Conservation (phyloP, 352 stramenopile species). For the Globisporangium paddicum region DNA sequence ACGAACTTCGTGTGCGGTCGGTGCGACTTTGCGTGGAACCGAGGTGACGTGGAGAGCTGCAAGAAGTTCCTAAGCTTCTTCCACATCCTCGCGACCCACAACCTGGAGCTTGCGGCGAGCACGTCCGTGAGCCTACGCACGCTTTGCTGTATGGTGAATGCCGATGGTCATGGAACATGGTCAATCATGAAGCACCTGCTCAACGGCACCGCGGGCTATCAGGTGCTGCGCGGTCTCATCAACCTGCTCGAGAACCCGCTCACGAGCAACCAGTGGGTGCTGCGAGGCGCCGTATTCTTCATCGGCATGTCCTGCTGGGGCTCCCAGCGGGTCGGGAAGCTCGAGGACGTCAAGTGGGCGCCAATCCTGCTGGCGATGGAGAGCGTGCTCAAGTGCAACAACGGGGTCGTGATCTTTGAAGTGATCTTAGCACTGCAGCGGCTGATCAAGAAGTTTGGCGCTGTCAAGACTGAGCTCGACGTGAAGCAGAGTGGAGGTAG, state of each 20-base stretch:
- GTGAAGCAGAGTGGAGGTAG: conserved; percentile 3
- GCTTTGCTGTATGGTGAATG: conserved; percentile 82
- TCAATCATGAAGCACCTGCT: conserved; percentile 79
- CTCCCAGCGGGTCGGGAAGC: conserved; percentile 64
- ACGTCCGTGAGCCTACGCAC: conserved; percentile 62
- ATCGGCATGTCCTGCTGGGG: conserved; percentile 88
- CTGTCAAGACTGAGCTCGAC: conserved; percentile 11
- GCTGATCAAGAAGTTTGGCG: conserved; percentile 86
- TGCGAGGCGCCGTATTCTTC: conserved; percentile 83
- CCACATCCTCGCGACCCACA: conserved; percentile 58
- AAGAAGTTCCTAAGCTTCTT: conserved; percentile 73
- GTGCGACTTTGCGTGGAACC: conserved; percentile 68
- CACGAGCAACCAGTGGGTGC: conserved; percentile 60
- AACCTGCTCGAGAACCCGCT: conserved; percentile 63
- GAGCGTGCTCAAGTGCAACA: conserved; percentile 50
- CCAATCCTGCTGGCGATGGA: conserved; percentile 70
- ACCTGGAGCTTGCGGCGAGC: conserved; percentile 54
- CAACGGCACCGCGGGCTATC: conserved; percentile 51
- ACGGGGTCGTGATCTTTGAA: conserved; percentile 83
- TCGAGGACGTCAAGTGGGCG: conserved; percentile 73
- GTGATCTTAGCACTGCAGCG: conserved; percentile 84
- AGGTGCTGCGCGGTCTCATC: conserved; percentile 67
- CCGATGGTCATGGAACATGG: conserved; percentile 78
- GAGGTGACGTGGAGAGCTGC: conserved; percentile 69
- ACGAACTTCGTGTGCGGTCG: conserved; percentile 58